Evolutionary conservation across 352 stramenopile species (phyloP).

Genomic region (Phytopythium chamaehyphon): DNA sequence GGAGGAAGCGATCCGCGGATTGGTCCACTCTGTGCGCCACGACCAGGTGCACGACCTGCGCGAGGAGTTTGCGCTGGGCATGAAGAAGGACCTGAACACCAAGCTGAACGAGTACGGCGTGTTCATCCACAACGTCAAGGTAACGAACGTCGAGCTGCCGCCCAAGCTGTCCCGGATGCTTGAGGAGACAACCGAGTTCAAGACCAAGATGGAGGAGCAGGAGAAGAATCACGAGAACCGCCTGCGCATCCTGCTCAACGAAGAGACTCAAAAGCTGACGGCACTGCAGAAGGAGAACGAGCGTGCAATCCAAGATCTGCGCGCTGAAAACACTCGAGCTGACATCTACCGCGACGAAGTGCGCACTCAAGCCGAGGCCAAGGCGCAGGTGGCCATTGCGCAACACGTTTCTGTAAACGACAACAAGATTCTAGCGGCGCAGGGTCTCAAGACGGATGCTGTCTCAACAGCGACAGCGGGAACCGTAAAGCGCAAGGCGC

Average conservation of each 20-base stretch:
- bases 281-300: constrained; percentile 82
- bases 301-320: constrained; percentile 66
- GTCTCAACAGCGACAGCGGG: constrained; percentile 46
- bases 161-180: constrained; percentile 55
- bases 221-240: constrained; percentile 90
- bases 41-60: constrained; percentile 79
- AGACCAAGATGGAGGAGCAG: constrained; percentile 86
- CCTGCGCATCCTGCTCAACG: constrained; percentile 75
- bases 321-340: constrained; percentile 58
- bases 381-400: constrained; percentile 68
- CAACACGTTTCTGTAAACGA: constrained; percentile 45
- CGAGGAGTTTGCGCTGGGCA: constrained; percentile 76
- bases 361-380: constrained; percentile 66
- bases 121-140: constrained; percentile 87
- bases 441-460: constrained; percentile 65
- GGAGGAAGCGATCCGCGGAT: constrained; percentile 70
- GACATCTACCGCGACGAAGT: constrained; percentile 78
- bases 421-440: constrained; percentile 70
- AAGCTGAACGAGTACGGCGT: constrained; percentile 72
- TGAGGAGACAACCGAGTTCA: constrained; percentile 84
- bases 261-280: constrained; percentile 82
- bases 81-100: constrained; percentile 80
- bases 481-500: constrained; percentile 55
- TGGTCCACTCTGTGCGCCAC: constrained; percentile 80
- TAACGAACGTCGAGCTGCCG: constrained; percentile 80